phyloP scores from a whole-genome alignment of 805 yeast species.

The Wickerhamiella qilinensis region DNA sequence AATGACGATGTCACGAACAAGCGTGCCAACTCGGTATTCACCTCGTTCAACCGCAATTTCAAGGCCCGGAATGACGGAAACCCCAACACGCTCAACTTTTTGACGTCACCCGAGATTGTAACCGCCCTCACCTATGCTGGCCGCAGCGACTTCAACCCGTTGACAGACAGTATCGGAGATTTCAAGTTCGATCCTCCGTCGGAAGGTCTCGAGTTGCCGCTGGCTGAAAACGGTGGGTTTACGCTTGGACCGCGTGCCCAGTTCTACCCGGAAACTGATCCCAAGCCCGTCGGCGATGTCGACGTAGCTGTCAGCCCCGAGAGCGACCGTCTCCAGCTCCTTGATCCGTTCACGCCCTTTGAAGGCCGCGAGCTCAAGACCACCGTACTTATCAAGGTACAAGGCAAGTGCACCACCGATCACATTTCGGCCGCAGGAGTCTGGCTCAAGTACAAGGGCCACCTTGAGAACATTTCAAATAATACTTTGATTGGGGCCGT shows the following conservation, averaged over 20 bases:
- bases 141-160: constrained; percentile 79
- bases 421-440: constrained; percentile 98
- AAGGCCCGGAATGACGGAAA: constrained; percentile 97
- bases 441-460: constrained; percentile 98
- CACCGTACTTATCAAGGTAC: constrained; percentile 71
- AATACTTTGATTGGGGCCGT: constrained; percentile 95
- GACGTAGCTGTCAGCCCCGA: constrained; percentile 59
- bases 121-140: constrained; percentile 96
- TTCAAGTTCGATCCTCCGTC: constrained; percentile 70
- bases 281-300: constrained; percentile 45
- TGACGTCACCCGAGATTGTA: constrained; percentile 97
- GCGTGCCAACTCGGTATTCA: constrained; percentile 76
- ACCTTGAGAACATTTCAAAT: constrained; percentile 84
- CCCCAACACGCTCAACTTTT: constrained; percentile 91
- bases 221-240: constrained; percentile 39
- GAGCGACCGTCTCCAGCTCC: constrained; percentile 81
- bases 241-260: constrained; percentile 48
- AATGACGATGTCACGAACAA: constrained; percentile 47
- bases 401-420: constrained; percentile 97
- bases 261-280: constrained; percentile 59
- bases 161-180: constrained; percentile 67
- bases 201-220: constrained; percentile 71
- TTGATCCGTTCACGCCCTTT: constrained; percentile 84
- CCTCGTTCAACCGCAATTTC: constrained; percentile 95
- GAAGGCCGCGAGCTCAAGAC: constrained; percentile 67